Base-by-base conservation (phyloP, 768 basidiomycete species). In the Punctularia strigosozonata region DNA sequence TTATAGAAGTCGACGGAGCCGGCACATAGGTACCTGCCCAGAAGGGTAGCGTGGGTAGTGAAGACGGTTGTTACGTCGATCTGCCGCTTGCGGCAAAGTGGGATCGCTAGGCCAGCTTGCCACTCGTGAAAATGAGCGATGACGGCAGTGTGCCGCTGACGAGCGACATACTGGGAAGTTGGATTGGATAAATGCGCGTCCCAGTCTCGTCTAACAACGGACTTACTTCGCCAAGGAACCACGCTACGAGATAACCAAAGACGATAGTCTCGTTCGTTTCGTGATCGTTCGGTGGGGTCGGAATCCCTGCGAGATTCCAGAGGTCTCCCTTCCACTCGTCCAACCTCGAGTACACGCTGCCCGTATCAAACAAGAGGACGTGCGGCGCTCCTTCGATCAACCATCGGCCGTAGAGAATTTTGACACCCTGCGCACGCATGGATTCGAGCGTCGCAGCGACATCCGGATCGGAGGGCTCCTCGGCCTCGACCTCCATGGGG, bases 301-400 rank as follows among this genome's bases (percentile, higher is more conserved):
- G 95, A 43, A 99, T 99, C 34, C 94, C 95, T 7, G 95, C 94
- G 36, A 99, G 62, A 59, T 91, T 95, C 95, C 95, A 99, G 17
- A 99, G 73, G 53, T 99, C 95, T 34, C 81, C 78, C 60, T 99
- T 99, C 95, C 95, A 99, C 56, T 99, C 95, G 60, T 99, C 94
- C 44, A 98, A 71, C 3, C 83, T 75, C 46, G 78, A 72, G 57
- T 82, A 89, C 59, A 77, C 77, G 52, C 81, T 86, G 39, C 87
- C 82, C 5, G 88, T 92, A 64, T 99, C 95, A 56, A 99, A 98
- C 39, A 99, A 74, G 31, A 99, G 75, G 45, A 98, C 95, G 41
- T 78, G 78, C 26, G 95, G 95, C 22, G 85, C 85, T 43, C 94
- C 95, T 50, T 99, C 95, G 63, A 99, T 90, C 42, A 99, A 77